A percentile compares a stretch with the other conserved stretches of the same genome.
Evolutionary conservation across 2,329 filamentous ascomycete species (phyloP).

Genomic region (Lecanicillium sp.): DNA sequence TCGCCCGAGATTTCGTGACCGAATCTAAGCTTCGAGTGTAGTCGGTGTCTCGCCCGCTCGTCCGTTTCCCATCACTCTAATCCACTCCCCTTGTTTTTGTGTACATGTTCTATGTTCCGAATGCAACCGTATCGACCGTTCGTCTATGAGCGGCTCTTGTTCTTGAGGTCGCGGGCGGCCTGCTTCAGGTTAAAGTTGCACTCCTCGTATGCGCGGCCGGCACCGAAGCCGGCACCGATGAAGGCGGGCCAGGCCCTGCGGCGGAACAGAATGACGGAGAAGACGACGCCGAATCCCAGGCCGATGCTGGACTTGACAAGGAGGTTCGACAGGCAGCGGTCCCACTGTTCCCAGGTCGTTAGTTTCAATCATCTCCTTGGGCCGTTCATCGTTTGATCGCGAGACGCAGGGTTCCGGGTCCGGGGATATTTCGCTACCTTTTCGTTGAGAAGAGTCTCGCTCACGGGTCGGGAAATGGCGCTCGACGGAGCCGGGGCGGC

Average conservation of each 20-base stretch:
- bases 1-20: constrained; percentile 1
- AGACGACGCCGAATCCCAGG: constrained; percentile 95
- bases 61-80: background rate
- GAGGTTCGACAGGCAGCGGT: constrained; percentile 94
- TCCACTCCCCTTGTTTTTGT: constrained; percentile 16
- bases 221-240: constrained; percentile 83
- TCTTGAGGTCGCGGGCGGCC: constrained; percentile 53
- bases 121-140: constrained; percentile 1
- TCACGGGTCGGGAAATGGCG: constrained; percentile 76
- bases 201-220: constrained; percentile 95
- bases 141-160: constrained; percentile 40
- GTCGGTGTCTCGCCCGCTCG: constrained; percentile 1
- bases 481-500: constrained; percentile 46
- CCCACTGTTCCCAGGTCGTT: constrained; percentile 61
- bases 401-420: background rate
- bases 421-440: constrained; percentile 74
- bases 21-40: constrained; percentile 2
- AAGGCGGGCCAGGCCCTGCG: constrained; percentile 97
- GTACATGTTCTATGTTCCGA: constrained; percentile 21
- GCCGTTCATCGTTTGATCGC: background rate
- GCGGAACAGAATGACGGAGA: constrained; percentile 97
- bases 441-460: constrained; percentile 96
- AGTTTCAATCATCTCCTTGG: constrained; percentile 14
- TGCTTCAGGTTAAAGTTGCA: constrained; percentile 77
- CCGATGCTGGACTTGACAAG: constrained; percentile 95